Base-by-base conservation (phyloP, 2,329 filamentous ascomycete species). In the Fusarium burgessii region DNA sequence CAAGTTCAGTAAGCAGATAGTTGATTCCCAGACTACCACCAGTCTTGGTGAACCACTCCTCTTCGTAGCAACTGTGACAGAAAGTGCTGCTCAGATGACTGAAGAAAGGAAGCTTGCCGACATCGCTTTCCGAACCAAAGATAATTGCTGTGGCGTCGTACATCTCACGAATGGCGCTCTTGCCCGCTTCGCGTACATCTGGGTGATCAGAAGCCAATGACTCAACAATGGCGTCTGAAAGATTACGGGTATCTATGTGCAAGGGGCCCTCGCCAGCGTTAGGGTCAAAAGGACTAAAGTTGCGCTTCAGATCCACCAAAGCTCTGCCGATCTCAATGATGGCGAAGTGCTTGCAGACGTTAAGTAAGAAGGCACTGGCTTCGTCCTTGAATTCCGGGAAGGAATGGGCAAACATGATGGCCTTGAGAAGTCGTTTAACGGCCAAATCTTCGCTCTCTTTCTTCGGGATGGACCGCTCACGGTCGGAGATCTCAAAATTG, bases 21-120 rank as follows among this genome's bases (percentile, higher is more conserved):
- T 93, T 92, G 76, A 99, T 98, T 59, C 97, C 97, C 23, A 95
- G 84, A 58, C 93, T 95, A 41, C 96, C 96, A 51, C 95, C 96
- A 40, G 94, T 93, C 82, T 99, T 99, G 56, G 95, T 95, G 78
- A 97, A 99, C 96, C 97, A 99, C 76, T 99, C 96, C 79, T 99
- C 95, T 76, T 96, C 94, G 76, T 98, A 95, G 79, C 96, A 99
- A 71, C 93, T 94, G 79, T 99, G 96, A 74, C 93, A 96, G 79
- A 98, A 97, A 1, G 91, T 91, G 66, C 90, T 92, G 41, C 92
- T 91, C 9, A 99, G 85, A 76, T 95, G 91, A 63, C 87, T 88
- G 82, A 99, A 99, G 81, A 99, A 93, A 1, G 92, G 90, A 12
- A 99, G 86, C 60, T 90, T 90, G 36, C 93, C 89, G 35, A 95